These are phyloP conservation scores for Dictyostelium capitatum DNA, from an alignment of 78 protist species.

Conservation along the genomic window DNA sequence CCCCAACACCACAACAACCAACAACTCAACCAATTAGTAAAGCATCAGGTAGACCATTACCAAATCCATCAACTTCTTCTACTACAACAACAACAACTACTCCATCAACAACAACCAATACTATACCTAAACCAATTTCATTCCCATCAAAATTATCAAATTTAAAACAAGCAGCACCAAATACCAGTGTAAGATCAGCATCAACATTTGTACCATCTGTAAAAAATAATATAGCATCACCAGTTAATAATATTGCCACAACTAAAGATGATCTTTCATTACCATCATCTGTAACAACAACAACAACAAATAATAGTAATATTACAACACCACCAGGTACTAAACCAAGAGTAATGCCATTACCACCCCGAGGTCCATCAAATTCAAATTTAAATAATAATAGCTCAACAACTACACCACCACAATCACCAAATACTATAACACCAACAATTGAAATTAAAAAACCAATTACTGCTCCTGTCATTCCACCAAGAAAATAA, in stretches of 20 bases:
- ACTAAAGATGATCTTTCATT: slow-evolving; percentile 15
- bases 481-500: slow-evolving; percentile 33
- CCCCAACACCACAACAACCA: slow-evolving; percentile 8
- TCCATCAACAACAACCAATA: not conserved
- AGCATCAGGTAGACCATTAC: not conserved
- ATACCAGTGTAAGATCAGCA: slow-evolving; percentile 3
- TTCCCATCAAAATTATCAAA: slow-evolving; percentile 23
- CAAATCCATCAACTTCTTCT: not conserved
- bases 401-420: not conserved
- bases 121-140: slow-evolving; percentile 21
- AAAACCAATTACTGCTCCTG: not conserved
- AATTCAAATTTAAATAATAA: not conserved
- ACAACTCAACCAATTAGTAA: not conserved
- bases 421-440: not conserved
- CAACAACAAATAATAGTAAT: not conserved
- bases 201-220: slow-evolving; percentile 40
- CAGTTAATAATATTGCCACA: not conserved
- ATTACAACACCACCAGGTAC: slow-evolving; percentile 3
- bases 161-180: slow-evolving; percentile 1
- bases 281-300: not conserved
- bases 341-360: slow-evolving; percentile 29
- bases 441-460: not conserved
- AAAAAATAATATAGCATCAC: not conserved
- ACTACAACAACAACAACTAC: not conserved
- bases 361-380: not conserved